Evolutionary conservation across 148 eudicot genomes (phyloP), one percentile per base, ranked within the genome.

Genomic region (Silene latifolia): DNA sequence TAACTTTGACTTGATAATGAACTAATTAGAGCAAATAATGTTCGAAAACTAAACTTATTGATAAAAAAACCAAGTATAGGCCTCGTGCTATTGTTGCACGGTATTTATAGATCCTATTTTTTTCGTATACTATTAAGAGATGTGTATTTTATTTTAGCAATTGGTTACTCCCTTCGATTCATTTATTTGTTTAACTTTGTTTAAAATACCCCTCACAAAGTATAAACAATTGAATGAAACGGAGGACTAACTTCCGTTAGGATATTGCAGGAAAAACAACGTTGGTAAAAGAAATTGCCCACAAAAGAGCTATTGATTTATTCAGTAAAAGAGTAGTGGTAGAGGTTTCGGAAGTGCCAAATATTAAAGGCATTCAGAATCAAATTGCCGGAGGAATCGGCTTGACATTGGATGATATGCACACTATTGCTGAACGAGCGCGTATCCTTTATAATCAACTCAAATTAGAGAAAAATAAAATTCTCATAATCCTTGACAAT

Each of bases 211-310:
- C n/a, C n/a, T n/a, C n/a, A n/a, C n/a, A n/a, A n/a, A n/a, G 14
- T 61, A 8, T 19, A 21, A 8, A 5, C 11, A 20, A 59, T 2
- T 61, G 65, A 61, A 20, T 53, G 27, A 53, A 32, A n/a, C n/a
- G n/a, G n/a, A n/a, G n/a, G n/a, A n/a, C n/a, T n/a, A n/a, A n/a
- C n/a, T n/a, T n/a, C n/a, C n/a, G n/a, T n/a, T n/a, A n/a, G n/a
- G n/a, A n/a, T n/a, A n/a, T n/a, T 18, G 12, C 53, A 75, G 77
- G 77, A 27, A 75, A 75, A 54, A 74, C 72, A 19, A 75, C 71
- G 0, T 7, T 75, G 54, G 72, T 25, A 1, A 75, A 67, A 67
- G 78, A 66, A 35, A 15, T 75, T 74, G n/a, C 25, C 25, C 27
- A 54, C 12, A 35, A 66, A 19, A 32, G 35, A 51, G 27, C 24